phyloP scores from a whole-genome alignment of 208 protist genomes.

The Trypanosoma boissoni region DNA sequence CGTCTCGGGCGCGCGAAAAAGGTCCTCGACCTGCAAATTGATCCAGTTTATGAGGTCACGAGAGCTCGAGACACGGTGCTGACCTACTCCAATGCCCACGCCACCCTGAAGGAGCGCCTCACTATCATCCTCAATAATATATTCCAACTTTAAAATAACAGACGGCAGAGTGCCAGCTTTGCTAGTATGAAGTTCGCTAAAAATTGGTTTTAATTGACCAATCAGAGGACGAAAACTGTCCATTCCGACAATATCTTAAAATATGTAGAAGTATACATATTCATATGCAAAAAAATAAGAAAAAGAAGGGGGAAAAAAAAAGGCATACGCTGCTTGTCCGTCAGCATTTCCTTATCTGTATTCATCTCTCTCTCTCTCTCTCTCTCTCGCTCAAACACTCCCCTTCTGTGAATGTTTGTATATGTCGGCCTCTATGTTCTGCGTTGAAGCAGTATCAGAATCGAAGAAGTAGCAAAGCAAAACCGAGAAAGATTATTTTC shows the following conservation, averaged over 20 bases:
- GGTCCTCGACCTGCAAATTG: constrained; percentile 62
- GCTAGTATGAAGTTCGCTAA: constrained; percentile 52
- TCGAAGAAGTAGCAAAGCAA: no score
- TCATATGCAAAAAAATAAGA: constrained; percentile 1
- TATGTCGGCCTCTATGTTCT: no score
- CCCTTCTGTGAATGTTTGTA: not conserved
- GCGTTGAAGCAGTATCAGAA: no score
- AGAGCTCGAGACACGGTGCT: constrained; percentile 33
- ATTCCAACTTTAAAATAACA: constrained; percentile 76
- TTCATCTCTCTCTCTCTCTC: no score
- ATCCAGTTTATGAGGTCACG: constrained; percentile 63
- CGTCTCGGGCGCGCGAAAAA: constrained; percentile 63
- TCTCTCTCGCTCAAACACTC: no score
- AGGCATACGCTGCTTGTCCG: no score
- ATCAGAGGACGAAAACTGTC: constrained; percentile 68
- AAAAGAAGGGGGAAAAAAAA: not conserved
- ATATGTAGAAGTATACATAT: no score
- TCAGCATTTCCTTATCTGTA: no score
- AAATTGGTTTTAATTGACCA: constrained; percentile 83
- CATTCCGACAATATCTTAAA: constrained; percentile 18
- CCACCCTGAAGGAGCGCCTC: constrained; percentile 76
- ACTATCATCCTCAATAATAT: constrained; percentile 86
- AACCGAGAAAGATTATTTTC: no score
- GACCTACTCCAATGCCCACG: constrained; percentile 37
- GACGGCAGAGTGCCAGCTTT: constrained; percentile 47